A percentile compares a stretch with the other conserved stretches of the same genome.
Conservation (phyloP, 495 filamentous ascomycete species). For the Stereocaulon alpinum region DNA sequence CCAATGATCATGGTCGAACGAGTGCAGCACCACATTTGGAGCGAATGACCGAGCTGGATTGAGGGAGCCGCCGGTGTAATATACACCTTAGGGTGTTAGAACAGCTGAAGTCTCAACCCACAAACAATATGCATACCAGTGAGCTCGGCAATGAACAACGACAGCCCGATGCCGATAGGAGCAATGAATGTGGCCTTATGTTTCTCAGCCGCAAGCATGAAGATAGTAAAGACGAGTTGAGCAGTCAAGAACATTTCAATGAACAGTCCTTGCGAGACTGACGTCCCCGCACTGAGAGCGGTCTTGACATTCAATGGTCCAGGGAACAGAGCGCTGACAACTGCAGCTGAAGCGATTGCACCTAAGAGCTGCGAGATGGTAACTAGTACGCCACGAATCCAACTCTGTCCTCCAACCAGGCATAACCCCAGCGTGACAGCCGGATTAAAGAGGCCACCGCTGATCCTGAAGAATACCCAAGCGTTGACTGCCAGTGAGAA, state of each 20-base stretch:
- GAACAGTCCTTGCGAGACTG: constrained; percentile 42
- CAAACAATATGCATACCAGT: constrained; percentile 9
- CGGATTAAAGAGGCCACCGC: constrained; percentile 58
- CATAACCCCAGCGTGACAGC: constrained; percentile 39
- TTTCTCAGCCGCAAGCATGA: constrained; percentile 49
- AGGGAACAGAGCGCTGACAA: constrained; percentile 46
- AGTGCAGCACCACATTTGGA: constrained; percentile 20
- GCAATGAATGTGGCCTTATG: constrained; percentile 35
- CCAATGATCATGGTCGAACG: constrained; percentile 29
- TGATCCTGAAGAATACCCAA: constrained; percentile 58
- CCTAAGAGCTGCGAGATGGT: constrained; percentile 47
- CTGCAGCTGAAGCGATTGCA: constrained; percentile 43
- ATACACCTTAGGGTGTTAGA: constrained; percentile 32
- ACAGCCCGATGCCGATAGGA: constrained; percentile 38
- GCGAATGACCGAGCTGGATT: constrained; percentile 41
- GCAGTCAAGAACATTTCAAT: constrained; percentile 47
- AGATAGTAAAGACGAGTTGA: constrained; percentile 44
- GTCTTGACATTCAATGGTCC: constrained; percentile 38
- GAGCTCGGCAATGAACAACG: constrained; percentile 43
- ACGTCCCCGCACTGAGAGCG: constrained; percentile 31
- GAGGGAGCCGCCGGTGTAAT: constrained; percentile 50
- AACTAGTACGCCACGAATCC: constrained; percentile 39
- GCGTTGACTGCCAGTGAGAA: constrained; percentile 56
- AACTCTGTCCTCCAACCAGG: constrained; percentile 43
- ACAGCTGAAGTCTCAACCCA: neutral